A percentile compares a stretch with the other conserved stretches of the same genome.
Conservation (phyloP, 192 early-diverging fungal species). For the Rhizoclosmatium sp. region DNA sequence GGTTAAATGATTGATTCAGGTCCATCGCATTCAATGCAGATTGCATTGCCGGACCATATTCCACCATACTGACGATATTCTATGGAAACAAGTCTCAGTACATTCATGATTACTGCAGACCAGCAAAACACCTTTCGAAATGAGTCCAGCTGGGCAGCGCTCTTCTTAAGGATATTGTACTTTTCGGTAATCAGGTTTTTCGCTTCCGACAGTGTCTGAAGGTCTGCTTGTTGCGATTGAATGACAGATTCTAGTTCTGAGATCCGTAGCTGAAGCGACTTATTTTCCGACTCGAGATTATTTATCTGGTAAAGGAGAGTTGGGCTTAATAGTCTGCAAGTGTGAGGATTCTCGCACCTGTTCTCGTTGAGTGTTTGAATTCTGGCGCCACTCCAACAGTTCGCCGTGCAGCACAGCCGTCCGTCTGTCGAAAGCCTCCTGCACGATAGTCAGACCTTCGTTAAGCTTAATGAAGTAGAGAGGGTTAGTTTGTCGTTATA, state of each 20-base stretch:
- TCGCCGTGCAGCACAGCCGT: slow-evolving; percentile 32
- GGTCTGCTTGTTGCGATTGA: slow-evolving; percentile 37
- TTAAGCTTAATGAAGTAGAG: slow-evolving; percentile 19
- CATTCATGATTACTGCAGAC: background rate
- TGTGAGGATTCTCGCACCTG: slow-evolving; percentile 10
- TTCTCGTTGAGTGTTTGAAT: slow-evolving; percentile 25
- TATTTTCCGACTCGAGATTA: slow-evolving; percentile 35
- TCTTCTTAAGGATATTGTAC: slow-evolving; percentile 50
- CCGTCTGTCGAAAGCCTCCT: slow-evolving; percentile 44
- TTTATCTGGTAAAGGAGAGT: slow-evolving; percentile 30
- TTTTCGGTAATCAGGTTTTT: slow-evolving; percentile 37
- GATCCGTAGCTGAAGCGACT: slow-evolving; percentile 8
- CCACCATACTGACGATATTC: slow-evolving; percentile 56
- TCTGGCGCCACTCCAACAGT: slow-evolving; percentile 39
- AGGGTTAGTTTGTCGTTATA: background rate
- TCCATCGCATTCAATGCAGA: slow-evolving; percentile 27
- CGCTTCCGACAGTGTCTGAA: slow-evolving; percentile 35
- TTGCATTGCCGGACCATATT: slow-evolving; percentile 40
- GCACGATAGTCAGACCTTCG: slow-evolving; percentile 39
- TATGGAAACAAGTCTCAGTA: background rate
- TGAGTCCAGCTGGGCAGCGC: slow-evolving; percentile 48
- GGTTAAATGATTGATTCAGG: slow-evolving; percentile 41
- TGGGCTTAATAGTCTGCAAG: background rate
- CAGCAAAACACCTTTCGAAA: slow-evolving; percentile 48
- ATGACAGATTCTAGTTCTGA: slow-evolving; percentile 42